Percentiles rank a stretch among this genome's conserved stretches.
Evolutionary conservation across 73 alveolate genomes (phyloP).

Genomic region (Tetrahymena elliotti): DNA sequence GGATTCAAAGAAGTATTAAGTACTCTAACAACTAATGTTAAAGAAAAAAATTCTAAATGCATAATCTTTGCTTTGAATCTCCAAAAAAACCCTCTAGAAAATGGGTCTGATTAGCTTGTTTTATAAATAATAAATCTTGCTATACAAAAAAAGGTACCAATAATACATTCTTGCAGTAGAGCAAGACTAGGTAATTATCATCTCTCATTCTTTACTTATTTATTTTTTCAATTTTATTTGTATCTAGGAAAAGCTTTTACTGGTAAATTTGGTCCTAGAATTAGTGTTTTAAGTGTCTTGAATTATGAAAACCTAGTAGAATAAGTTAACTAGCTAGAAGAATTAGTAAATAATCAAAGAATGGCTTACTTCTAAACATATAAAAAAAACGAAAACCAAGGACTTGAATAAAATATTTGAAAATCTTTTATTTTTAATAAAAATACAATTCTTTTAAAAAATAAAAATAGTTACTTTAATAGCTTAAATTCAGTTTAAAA

Average conservation of each 20-base stretch:
- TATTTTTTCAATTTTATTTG: not conserved
- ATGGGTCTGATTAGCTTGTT: constrained; percentile 24
- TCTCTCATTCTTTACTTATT: not conserved
- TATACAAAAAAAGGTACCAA: not conserved
- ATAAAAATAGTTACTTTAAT: no score
- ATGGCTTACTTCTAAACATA: not conserved
- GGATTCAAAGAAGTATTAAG: constrained; percentile 23
- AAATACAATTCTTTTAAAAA: no score
- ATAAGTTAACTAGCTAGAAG: not conserved
- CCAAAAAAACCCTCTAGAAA: constrained; percentile 12
- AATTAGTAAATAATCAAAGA: not conserved
- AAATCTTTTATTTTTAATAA: no score
- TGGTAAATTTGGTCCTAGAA: constrained; percentile 43
- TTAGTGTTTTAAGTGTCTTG: constrained; percentile 27
- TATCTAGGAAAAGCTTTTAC: constrained; percentile 5
- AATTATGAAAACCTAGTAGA: constrained; percentile 26
- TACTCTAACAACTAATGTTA: not conserved
- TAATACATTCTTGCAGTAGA: constrained; percentile 17
- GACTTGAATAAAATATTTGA: no score
- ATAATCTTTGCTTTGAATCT: constrained; percentile 7
- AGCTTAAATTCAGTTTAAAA: no score
- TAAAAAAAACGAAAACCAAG: no score
- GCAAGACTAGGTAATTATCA: constrained; percentile 15
- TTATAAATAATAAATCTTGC: constrained; percentile 10
- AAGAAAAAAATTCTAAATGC: constrained; percentile 24